Conservation (phyloP, 495 filamentous ascomycete species). For the Aspergillus indologenus region DNA sequence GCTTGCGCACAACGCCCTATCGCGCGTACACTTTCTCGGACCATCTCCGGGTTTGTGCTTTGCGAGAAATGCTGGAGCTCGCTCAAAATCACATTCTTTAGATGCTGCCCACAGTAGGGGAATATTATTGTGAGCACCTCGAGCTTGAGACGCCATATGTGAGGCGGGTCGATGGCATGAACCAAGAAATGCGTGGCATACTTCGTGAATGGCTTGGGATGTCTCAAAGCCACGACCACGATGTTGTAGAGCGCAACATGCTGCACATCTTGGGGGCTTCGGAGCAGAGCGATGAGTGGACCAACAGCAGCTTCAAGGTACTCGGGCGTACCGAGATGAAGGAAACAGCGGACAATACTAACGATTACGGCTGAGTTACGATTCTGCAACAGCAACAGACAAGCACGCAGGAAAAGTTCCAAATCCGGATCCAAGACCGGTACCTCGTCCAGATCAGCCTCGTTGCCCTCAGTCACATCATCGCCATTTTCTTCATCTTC, state of each 20-base stretch:
- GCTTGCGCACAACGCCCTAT: slow-evolving; percentile 90
- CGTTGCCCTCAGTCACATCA: slow-evolving; percentile 37
- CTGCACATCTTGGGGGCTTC: slow-evolving; percentile 80
- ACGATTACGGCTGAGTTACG: slow-evolving; percentile 92
- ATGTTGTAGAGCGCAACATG: slow-evolving; percentile 91
- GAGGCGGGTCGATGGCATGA: slow-evolving; percentile 72
- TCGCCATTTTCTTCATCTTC: slow-evolving; percentile 58
- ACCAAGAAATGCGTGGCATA: slow-evolving; percentile 87
- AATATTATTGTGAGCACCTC: slow-evolving; percentile 89
- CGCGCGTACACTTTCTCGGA: slow-evolving; percentile 83
- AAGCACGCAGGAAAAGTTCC: slow-evolving; percentile 73
- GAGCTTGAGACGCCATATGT: slow-evolving; percentile 85
- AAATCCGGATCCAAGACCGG: slow-evolving; percentile 75
- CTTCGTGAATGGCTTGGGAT: slow-evolving; percentile 72
- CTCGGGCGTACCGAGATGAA: slow-evolving; percentile 72
- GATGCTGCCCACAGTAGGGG: slow-evolving; percentile 68
- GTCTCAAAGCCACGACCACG: slow-evolving; percentile 73
- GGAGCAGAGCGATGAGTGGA: slow-evolving; percentile 78
- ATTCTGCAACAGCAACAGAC: slow-evolving; percentile 80
- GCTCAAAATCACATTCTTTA: slow-evolving; percentile 81
- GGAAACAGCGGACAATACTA: slow-evolving; percentile 79
- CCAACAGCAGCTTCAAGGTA: slow-evolving; percentile 71
- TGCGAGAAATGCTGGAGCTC: slow-evolving; percentile 92
- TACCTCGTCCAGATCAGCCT: slow-evolving; percentile 53
- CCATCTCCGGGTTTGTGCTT: slow-evolving; percentile 68